Evolutionary conservation across 345 rosid species (phyloP), one percentile per base, ranked within the genome.

Genomic region (Aquilaria yunnanensis): DNA sequence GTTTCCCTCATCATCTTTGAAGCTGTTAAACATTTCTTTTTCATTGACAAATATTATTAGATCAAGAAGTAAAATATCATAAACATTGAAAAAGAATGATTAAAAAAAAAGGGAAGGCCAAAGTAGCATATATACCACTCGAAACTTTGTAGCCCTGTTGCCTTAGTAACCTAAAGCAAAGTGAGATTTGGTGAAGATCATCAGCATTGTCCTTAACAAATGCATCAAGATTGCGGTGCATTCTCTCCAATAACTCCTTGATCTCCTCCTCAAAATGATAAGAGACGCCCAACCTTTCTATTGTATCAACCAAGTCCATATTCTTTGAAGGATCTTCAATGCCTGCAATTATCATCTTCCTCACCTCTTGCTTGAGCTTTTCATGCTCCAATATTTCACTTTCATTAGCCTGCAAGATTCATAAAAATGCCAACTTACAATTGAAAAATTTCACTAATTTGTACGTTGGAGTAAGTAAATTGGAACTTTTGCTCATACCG

Each of bases 241-340:
- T 55, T 43, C 8, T 54, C 16, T 56, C 54, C 32, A 79, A 14
- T 29, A 52, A 23, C 29, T 47, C 64, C 9, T 74, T 77, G 41
- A 74, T 72, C 72, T 84, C 83, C 1, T 7, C 10, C 32, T 79
- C 67, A 32, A 86, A 85, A 74, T 76, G 87, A 45, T 83, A 80
- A 12, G 71, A 57, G 12, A 83, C 34, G 16, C 89, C 89, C 29
- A 78, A 46, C 2, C 77, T 74, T 46, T 75, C 74, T 37, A 81
- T 47, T 9, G 63, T 57, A 67, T 78, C 79, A 5, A 81, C 60
- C 63, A 71, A 56, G 37, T 68, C 54, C 3, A 81, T 43, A 9
- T 32, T 59, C 29, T 49, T 12, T 7, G 12, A 10, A 53, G 49
- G 62, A 30, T 56, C 60, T 31, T 3, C 49, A 23, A 2, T 23